phyloP scores from a whole-genome alignment of 345 rosid genomes.

The Eutrema yunnanense region DNA sequence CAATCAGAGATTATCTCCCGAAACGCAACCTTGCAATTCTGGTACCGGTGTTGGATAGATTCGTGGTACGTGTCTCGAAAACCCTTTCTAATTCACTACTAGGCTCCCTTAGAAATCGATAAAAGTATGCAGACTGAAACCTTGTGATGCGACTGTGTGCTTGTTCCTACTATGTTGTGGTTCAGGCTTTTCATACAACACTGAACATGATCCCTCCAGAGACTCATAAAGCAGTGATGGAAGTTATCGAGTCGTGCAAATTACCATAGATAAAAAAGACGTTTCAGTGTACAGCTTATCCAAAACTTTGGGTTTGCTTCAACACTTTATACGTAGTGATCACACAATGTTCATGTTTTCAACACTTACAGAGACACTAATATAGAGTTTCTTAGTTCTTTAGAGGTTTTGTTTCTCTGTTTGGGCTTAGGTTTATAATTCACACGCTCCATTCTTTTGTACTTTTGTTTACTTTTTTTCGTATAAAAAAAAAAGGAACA shows the following conservation, averaged over 20 bases:
- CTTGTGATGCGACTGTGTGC: background rate
- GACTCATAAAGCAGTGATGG: slow-evolving; percentile 73
- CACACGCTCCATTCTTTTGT: slow-evolving; percentile 5
- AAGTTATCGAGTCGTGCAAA: slow-evolving; percentile 84
- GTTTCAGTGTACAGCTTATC: slow-evolving; percentile 39
- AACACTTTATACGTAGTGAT: slow-evolving; percentile 5
- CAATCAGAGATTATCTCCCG: slow-evolving; percentile 68
- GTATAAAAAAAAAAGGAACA: background rate
- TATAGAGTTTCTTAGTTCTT: background rate
- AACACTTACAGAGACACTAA: background rate
- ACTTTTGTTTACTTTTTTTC: background rate
- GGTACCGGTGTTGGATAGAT: slow-evolving; percentile 88
- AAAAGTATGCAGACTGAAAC: background rate
- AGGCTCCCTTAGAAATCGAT: background rate
- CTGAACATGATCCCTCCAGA: slow-evolving; percentile 82
- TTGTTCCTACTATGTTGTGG: background rate
- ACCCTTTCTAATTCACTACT: background rate
- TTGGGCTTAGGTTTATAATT: background rate
- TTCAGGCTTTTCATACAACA: slow-evolving; percentile 73
- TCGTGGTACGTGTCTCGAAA: slow-evolving; percentile 58
- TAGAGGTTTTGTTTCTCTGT: background rate
- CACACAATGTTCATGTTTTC: background rate
- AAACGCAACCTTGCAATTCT: slow-evolving; percentile 50
- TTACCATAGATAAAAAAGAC: slow-evolving; percentile 29
- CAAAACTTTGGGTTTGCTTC: background rate